phyloP scores from a whole-genome alignment of 169 alveolate genomes.

The Cryptosporidium parvum region DNA sequence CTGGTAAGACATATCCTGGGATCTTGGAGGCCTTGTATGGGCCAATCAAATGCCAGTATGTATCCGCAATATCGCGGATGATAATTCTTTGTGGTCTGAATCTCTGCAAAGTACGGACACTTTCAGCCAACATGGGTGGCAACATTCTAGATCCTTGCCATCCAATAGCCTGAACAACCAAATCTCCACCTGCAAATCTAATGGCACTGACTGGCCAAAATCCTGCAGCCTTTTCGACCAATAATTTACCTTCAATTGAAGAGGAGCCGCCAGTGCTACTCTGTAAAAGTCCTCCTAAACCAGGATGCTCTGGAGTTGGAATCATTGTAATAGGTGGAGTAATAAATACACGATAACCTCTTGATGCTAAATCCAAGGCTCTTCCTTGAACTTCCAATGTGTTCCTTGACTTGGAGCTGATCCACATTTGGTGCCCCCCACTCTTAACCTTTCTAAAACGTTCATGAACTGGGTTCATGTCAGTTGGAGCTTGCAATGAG shows the following conservation, averaged over 20 bases:
- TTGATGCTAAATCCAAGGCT: slow-evolving; percentile 56
- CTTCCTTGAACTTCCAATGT: slow-evolving; percentile 69
- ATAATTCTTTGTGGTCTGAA: slow-evolving; percentile 71
- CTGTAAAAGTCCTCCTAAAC: slow-evolving; percentile 10
- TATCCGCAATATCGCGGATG: slow-evolving; percentile 21
- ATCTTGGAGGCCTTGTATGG: slow-evolving; percentile 55
- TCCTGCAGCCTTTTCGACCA: slow-evolving; percentile 44
- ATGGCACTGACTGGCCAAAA: slow-evolving; percentile 56
- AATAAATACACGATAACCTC: slow-evolving; percentile 69
- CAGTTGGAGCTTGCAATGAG: slow-evolving; percentile 41
- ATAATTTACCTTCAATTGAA: slow-evolving; percentile 51
- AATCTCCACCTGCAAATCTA: slow-evolving; percentile 62
- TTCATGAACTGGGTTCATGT: slow-evolving; percentile 61
- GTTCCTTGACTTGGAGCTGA: slow-evolving; percentile 44
- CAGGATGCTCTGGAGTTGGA: slow-evolving; percentile 55
- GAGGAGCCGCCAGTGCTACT: not conserved
- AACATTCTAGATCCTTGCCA: slow-evolving; percentile 73
- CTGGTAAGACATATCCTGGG: slow-evolving; percentile 54
- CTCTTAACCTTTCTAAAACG: slow-evolving; percentile 65
- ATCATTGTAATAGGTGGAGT: slow-evolving; percentile 64
- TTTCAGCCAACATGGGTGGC: slow-evolving; percentile 67
- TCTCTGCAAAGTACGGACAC: slow-evolving; percentile 17
- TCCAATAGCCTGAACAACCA: slow-evolving; percentile 66
- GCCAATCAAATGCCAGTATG: slow-evolving; percentile 61
- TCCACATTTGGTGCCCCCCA: slow-evolving; percentile 76